These are phyloP conservation scores for Schizosaccharomyces osmophilus DNA, from an alignment of 805 yeast species.

Conservation along the genomic window DNA sequence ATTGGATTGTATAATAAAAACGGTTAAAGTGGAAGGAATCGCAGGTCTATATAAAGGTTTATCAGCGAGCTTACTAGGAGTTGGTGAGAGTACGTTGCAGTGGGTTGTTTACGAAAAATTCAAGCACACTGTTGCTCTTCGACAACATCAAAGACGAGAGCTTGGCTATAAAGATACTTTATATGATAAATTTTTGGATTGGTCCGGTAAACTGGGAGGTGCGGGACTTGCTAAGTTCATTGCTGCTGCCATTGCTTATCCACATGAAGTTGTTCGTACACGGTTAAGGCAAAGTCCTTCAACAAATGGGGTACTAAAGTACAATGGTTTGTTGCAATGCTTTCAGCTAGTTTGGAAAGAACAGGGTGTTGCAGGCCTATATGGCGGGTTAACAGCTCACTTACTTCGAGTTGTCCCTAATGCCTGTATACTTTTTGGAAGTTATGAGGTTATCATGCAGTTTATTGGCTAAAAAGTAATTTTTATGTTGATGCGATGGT, in stretches of 20 bases:
- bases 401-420: slow-evolving; percentile 90
- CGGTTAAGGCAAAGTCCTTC: slow-evolving; percentile 89
- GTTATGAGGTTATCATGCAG: slow-evolving; percentile 53
- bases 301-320: slow-evolving; percentile 57
- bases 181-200: slow-evolving; percentile 29
- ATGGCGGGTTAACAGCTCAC: slow-evolving; percentile 95
- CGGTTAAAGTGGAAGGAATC: slow-evolving; percentile 38
- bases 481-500: not conserved
- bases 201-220: slow-evolving; percentile 30
- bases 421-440: slow-evolving; percentile 94
- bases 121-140: slow-evolving; percentile 19
- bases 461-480: not conserved
- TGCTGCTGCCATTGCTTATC: slow-evolving; percentile 73
- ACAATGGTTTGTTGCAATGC: slow-evolving; percentile 72
- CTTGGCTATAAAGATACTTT: slow-evolving; percentile 18
- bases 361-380: slow-evolving; percentile 81
- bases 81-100: slow-evolving; percentile 81
- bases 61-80: slow-evolving; percentile 69
- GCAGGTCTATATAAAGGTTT: slow-evolving; percentile 71
- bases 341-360: slow-evolving; percentile 66
- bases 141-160: slow-evolving; percentile 6
- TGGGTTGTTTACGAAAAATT: slow-evolving; percentile 76
- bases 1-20: slow-evolving; percentile 45
- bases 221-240: slow-evolving; percentile 63
- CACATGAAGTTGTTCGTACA: slow-evolving; percentile 82